Percentiles rank a stretch among this genome's conserved stretches.
Evolutionary conservation across 257 asterid species (phyloP).

Genomic region (Penstemon davidsonii): DNA sequence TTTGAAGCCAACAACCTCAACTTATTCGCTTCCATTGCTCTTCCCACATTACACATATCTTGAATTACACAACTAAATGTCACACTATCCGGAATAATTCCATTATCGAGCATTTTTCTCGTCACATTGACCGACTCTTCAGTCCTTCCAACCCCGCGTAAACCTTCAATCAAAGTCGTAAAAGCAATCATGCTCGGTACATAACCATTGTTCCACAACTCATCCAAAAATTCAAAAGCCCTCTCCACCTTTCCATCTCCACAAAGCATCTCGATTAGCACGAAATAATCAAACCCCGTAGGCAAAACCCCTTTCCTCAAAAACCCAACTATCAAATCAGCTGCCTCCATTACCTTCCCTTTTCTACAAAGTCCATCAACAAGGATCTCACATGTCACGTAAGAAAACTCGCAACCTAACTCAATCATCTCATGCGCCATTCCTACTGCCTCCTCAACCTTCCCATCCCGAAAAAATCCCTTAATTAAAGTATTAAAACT

Average conservation of each 20-base stretch:
- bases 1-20: constrained; percentile 63
- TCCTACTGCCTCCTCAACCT: constrained; percentile 64
- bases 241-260: constrained; percentile 35
- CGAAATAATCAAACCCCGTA: constrained; percentile 47
- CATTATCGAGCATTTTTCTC: constrained; percentile 59
- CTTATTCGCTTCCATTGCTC: constrained; percentile 68
- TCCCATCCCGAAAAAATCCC: constrained; percentile 77
- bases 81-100: constrained; percentile 68
- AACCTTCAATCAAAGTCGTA: constrained; percentile 68
- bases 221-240: constrained; percentile 59
- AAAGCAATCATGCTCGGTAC: constrained; percentile 72
- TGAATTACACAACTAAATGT: constrained; percentile 72
- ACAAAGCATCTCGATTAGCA: constrained; percentile 67
- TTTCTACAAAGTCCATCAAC: constrained; percentile 65
- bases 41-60: constrained; percentile 65
- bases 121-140: constrained; percentile 45
- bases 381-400: constrained; percentile 76
- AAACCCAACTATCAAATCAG: constrained; percentile 60
- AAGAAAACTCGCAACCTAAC: constrained; percentile 68
- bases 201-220: constrained; percentile 62
- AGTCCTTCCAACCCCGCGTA: constrained; percentile 40
- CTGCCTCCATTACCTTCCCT: constrained; percentile 54
- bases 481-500: constrained; percentile 83
- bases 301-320: constrained; percentile 63
- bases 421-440: constrained; percentile 86